Percentiles rank a stretch among this genome's conserved stretches.
Evolutionary conservation across 306 rosid species (phyloP).

Genomic region (Begonia fuchsioides): DNA sequence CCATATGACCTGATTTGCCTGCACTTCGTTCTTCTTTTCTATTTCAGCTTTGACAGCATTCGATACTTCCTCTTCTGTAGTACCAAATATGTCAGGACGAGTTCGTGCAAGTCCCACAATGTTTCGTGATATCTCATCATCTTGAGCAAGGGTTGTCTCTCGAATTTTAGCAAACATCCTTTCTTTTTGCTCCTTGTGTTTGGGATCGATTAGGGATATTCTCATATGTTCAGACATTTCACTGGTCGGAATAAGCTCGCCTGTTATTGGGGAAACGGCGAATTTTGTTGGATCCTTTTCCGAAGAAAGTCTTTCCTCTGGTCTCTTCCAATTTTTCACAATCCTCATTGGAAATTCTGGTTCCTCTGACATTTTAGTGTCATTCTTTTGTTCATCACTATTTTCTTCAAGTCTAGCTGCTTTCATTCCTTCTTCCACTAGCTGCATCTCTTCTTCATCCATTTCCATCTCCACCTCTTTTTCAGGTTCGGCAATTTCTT

Average conservation of each 20-base stretch:
- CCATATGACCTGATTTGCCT: conserved; percentile 97
- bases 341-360: conserved; percentile 88
- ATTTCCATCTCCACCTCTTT: conserved; percentile 96
- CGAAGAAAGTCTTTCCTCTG: conserved; percentile 70
- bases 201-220: conserved; percentile 93
- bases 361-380: conserved; percentile 42
- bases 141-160: conserved; percentile 93
- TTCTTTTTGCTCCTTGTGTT: conserved; percentile 91
- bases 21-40: conserved; percentile 91
- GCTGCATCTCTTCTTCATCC: conserved; percentile 93
- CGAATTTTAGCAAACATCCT: conserved; percentile 97
- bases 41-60: conserved; percentile 96
- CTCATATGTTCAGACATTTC: conserved; percentile 98
- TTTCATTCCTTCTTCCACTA: conserved; percentile 89
- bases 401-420: conserved; percentile 55
- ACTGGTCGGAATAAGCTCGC: conserved; percentile 68
- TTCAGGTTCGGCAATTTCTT: conserved; percentile 60
- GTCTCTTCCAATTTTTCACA: conserved; percentile 98
- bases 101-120: conserved; percentile 91
- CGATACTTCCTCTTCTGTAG: conserved; percentile 95
- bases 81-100: conserved; percentile 96
- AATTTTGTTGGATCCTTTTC: conserved; percentile 77
- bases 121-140: conserved; percentile 72
- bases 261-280: conserved; percentile 84
- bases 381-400: conserved; percentile 45